A percentile compares a stretch with the other conserved stretches of the same genome.
These are phyloP conservation scores for Saxophila tyrrhenica DNA, from an alignment of 495 filamentous ascomycete species.

Conservation along the genomic window DNA sequence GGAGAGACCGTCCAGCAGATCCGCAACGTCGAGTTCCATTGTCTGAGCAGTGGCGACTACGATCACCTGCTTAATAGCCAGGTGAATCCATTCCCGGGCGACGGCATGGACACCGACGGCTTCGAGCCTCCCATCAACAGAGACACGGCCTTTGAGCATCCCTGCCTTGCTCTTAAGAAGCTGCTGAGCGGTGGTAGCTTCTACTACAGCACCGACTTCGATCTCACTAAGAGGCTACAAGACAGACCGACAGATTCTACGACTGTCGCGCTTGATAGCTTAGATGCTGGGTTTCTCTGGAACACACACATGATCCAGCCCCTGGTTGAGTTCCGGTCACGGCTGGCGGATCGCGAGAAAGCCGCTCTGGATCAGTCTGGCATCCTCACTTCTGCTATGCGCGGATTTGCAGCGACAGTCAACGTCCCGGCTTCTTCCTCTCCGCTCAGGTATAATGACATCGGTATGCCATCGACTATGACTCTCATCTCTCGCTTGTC, in stretches of 20 bases:
- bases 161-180: constrained; percentile 80
- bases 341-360: constrained; percentile 60
- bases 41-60: constrained; percentile 71
- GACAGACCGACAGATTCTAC: constrained; percentile 46
- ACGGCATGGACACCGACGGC: constrained; percentile 41
- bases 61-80: constrained; percentile 61
- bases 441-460: constrained; percentile 35
- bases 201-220: constrained; percentile 95
- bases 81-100: constrained; percentile 39
- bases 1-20: constrained; percentile 85
- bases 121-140: constrained; percentile 46
- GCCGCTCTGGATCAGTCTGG: constrained; percentile 67
- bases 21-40: constrained; percentile 81
- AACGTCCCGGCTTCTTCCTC: constrained; percentile 60
- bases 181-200: constrained; percentile 90
- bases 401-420: constrained; percentile 79
- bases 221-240: constrained; percentile 86
- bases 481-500: constrained; percentile 88
- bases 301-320: constrained; percentile 97
- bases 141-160: constrained; percentile 67
- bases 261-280: constrained; percentile 35
- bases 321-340: constrained; percentile 74
- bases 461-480: constrained; percentile 68
- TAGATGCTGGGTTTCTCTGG: constrained; percentile 89
- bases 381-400: constrained; percentile 85